phyloP scores from a whole-genome alignment of 768 basidiomycete species.

The Paxillus involutus region DNA sequence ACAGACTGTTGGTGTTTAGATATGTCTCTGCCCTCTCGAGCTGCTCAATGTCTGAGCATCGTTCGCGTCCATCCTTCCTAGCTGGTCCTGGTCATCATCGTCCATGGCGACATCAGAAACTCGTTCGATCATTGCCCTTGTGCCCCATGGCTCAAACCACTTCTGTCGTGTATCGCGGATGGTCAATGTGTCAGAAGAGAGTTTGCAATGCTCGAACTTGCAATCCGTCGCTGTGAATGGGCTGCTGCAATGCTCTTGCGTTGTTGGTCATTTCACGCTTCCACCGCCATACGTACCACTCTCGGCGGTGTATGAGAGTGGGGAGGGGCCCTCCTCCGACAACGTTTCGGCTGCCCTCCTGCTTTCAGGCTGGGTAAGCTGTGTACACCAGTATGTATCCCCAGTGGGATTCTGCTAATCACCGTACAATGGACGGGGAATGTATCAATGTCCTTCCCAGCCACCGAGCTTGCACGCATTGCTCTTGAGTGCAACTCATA shows the following conservation, averaged over 20 bases:
- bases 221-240: neutral
- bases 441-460: neutral
- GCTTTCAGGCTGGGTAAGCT: too few species aligned
- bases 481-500: slow-evolving; percentile 41
- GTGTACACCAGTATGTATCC: too few species aligned
- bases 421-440: neutral
- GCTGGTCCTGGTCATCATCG: slow-evolving; percentile 24
- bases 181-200: too few species aligned
- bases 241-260: too few species aligned
- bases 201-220: neutral
- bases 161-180: too few species aligned
- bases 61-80: slow-evolving; percentile 33
- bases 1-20: too few species aligned
- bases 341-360: too few species aligned
- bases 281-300: neutral
- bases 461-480: neutral
- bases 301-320: neutral
- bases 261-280: neutral
- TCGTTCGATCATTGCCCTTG: neutral
- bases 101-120: slow-evolving; percentile 18
- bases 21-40: slow-evolving; percentile 28
- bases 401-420: too few species aligned
- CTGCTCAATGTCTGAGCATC: slow-evolving; percentile 41
- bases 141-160: neutral
- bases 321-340: neutral